phyloP scores from a whole-genome alignment of 2,329 filamentous ascomycete genomes.

The Paraphoma sp. region DNA sequence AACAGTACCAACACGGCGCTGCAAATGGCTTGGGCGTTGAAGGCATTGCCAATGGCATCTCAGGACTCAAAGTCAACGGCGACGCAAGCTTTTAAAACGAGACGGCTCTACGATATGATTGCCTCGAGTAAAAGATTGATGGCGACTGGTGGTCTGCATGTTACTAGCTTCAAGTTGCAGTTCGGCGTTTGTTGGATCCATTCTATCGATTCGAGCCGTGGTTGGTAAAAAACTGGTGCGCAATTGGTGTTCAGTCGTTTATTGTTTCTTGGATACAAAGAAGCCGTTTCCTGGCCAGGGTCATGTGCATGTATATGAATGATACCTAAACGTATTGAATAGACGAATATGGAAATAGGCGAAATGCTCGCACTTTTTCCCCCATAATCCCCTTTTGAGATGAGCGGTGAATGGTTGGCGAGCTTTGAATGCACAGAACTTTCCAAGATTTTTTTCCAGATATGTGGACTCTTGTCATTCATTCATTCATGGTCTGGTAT shows the following conservation, averaged over 20 bases:
- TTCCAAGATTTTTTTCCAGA: too few species aligned
- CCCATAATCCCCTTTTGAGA: too few species aligned
- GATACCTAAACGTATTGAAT: neutral
- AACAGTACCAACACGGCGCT: constrained; percentile 30
- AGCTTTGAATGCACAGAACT: too few species aligned
- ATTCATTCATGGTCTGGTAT: too few species aligned
- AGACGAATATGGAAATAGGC: neutral
- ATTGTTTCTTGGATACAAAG: neutral
- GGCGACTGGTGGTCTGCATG: neutral
- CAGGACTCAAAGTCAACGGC: constrained; percentile 27
- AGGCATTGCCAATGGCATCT: constrained; percentile 32
- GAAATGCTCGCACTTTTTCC: neutral
- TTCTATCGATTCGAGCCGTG: too few species aligned
- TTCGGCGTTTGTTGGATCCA: too few species aligned
- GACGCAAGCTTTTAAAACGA: constrained; percentile 11
- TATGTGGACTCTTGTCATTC: too few species aligned
- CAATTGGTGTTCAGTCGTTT: neutral
- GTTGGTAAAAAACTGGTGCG: too few species aligned
- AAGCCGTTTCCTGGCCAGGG: constrained; percentile 1
- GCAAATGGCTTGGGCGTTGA: constrained; percentile 18
- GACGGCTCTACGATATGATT: neutral
- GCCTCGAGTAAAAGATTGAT: neutral
- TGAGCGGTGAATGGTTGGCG: too few species aligned
- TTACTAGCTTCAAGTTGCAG: neutral
- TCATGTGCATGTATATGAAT: neutral